Evolutionary conservation across 2,329 filamentous ascomycete species (phyloP), one percentile per base, ranked within the genome.

Genomic region (Magnaporthales sp.): DNA sequence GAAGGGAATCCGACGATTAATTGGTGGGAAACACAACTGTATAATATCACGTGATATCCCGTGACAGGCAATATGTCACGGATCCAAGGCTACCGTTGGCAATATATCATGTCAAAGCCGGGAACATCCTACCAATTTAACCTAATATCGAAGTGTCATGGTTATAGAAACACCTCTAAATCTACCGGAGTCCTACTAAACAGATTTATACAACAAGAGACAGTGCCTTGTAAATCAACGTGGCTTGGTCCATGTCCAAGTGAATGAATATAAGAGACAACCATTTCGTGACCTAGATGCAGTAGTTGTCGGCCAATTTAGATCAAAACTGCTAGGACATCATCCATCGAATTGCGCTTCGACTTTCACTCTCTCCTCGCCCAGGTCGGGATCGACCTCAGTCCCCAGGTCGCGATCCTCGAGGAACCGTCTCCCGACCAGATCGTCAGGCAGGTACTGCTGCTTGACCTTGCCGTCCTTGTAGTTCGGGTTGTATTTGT

Each of bases 401-500:
- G 85, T 89, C 1, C 94, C 94, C 67, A 99, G 75, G 77, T 98
- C 91, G 58, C 83, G 80, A 4, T 93, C 88, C 73, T 96, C 92
- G 51, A 98, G 77, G 73, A 98, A 98, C 24, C 73, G 81, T 63
- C 90, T 83, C 0, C 89, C 92, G 46, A 81, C 76, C 8, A 99
- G 77, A 66, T 85, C 85, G 11, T 92, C 89, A 0, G 95, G 95
- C n/a, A 99, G 77, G 77, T 98, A 99, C 27, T 93, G 90, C 79
- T 99, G 95, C 69, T 82, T 84, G 0, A 98, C 94, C 71, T 80
- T 86, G 0, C 95, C 95, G 68, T 93, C 87, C 64, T 85, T 79
- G 73, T 94, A 99, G 71, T 96, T 91, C 0, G 95, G 95, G 71
- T 96, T 96, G 74, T 99, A 98, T 77, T 98, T 98, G 78, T 99